These are phyloP conservation scores for Diplodia mutila DNA, from an alignment of 2,329 filamentous ascomycete species.

Conservation along the genomic window DNA sequence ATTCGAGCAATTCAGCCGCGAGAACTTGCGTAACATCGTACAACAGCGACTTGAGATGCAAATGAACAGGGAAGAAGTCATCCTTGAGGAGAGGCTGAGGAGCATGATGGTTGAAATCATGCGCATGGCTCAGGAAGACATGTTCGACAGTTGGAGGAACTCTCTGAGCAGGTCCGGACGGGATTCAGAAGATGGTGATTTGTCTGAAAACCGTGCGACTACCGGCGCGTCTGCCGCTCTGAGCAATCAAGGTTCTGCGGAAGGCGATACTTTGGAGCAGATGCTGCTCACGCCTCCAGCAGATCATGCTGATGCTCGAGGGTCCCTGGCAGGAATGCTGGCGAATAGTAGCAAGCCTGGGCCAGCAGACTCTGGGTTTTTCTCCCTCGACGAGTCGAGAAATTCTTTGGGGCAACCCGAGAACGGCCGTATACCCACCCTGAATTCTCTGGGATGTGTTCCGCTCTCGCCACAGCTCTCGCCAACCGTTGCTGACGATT, in stretches of 20 bases:
- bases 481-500: no score
- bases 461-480: no score
- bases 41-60: neutral
- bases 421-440: no score
- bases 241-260: neutral
- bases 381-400: no score
- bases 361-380: no score
- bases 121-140: constrained; percentile 7
- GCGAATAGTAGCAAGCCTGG: neutral
- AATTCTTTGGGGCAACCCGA: no score
- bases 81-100: neutral
- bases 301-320: neutral
- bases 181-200: no score
- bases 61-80: neutral
- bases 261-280: neutral
- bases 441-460: no score
- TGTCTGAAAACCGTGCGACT: no score
- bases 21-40: neutral
- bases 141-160: neutral
- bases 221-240: no score
- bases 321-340: neutral
- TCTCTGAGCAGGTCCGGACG: no score
- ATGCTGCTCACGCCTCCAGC: neutral
- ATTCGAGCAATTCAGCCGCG: neutral
- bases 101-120: neutral